Percentiles rank a stretch among this genome's conserved stretches.
phyloP scores from a whole-genome alignment of 164 flowering plant genomes.

The Tinospora cordifolia region DNA sequence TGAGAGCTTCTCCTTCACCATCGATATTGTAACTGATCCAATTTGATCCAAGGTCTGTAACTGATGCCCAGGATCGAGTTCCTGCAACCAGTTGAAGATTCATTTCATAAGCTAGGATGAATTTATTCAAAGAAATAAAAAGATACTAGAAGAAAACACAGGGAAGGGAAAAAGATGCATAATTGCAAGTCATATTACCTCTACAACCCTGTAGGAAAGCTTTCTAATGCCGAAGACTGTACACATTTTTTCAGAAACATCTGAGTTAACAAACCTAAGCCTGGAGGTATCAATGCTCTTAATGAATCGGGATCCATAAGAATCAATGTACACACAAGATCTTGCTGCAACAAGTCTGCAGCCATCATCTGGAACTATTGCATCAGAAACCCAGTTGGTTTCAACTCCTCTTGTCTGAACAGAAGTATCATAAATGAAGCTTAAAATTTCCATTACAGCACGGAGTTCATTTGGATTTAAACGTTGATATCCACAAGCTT shows the following conservation, averaged over 20 bases:
- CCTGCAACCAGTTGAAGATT: constrained; percentile 38
- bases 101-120: constrained; percentile 5
- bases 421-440: constrained; percentile 50
- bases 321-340: constrained; percentile 80
- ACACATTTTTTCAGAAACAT: constrained; percentile 67
- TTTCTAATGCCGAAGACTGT: constrained; percentile 55
- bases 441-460: constrained; percentile 75
- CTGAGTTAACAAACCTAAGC: constrained; percentile 77
- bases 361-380: constrained; percentile 87
- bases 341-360: constrained; percentile 85
- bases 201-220: constrained; percentile 77
- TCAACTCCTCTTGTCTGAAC: constrained; percentile 28
- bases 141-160: not conserved
- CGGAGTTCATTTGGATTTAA: constrained; percentile 94
- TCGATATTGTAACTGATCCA: constrained; percentile 43
- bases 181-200: constrained; percentile 40
- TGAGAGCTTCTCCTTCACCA: constrained; percentile 44
- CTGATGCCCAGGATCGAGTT: constrained; percentile 43
- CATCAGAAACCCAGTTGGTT: constrained; percentile 43
- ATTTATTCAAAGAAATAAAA: not conserved
- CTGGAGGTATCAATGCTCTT: constrained; percentile 68
- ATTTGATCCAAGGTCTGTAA: constrained; percentile 45
- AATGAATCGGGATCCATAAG: constrained; percentile 64
- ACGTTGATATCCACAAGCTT: constrained; percentile 83
- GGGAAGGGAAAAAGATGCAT: not conserved